Conservation (phyloP, 768 basidiomycete genomes). For the Megacollybia marginata region DNA sequence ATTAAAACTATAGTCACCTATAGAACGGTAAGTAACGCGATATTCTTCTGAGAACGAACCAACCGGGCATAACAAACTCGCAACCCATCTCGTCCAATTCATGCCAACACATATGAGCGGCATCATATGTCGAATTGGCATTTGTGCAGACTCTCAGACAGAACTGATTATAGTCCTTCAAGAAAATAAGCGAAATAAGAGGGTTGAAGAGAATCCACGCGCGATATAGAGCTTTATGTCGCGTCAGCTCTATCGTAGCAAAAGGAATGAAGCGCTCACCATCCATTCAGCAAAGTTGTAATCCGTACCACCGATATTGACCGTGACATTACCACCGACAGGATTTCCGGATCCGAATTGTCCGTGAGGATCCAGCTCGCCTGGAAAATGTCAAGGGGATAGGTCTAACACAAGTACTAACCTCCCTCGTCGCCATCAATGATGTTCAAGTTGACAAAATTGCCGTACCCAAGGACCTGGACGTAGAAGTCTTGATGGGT, state of each 20-base stretch:
- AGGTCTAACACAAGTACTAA: neutral
- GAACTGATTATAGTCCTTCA: conserved; percentile 28
- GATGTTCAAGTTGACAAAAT: conserved; percentile 35
- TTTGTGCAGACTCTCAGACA: conserved; percentile 36
- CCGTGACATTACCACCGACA: conserved; percentile 38
- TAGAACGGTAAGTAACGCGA: neutral
- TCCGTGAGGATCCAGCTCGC: conserved; percentile 38
- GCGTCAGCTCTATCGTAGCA: neutral
- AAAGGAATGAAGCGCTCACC: conserved; percentile 15
- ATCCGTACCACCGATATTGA: conserved; percentile 31
- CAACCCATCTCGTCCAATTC: conserved; percentile 40
- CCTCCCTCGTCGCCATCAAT: conserved; percentile 33
- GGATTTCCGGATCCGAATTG: conserved; percentile 33
- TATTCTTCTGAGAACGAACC: neutral
- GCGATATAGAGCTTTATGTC: conserved; percentile 23
- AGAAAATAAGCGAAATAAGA: neutral
- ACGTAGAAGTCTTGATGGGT: conserved; percentile 27
- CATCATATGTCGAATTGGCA: conserved; percentile 35
- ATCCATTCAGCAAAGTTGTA: conserved; percentile 35
- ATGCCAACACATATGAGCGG: conserved; percentile 37
- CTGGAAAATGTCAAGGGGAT: neutral
- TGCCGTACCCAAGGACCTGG: conserved; percentile 34
- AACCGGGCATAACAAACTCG: conserved; percentile 35
- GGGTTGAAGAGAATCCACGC: conserved; percentile 1
- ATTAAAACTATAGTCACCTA: conserved; percentile 30